These are phyloP conservation scores for Malus sylvestris DNA, from an alignment of 306 rosid species.

Conservation along the genomic window DNA sequence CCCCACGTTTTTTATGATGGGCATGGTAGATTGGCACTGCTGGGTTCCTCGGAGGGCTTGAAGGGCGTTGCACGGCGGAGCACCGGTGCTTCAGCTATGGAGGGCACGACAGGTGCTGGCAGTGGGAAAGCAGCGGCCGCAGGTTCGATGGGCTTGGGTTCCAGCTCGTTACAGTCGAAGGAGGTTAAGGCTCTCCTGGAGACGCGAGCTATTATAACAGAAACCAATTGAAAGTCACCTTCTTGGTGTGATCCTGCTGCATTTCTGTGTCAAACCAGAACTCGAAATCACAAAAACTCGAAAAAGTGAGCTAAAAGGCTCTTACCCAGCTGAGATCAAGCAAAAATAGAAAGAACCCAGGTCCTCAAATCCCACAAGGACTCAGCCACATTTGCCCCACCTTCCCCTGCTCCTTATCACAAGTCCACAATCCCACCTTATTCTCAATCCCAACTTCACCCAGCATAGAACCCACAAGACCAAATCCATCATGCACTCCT, in stretches of 20 bases:
- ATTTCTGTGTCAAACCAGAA: conserved; percentile 41
- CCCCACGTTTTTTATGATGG: too few relatives aligned
- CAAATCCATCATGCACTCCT: conserved; percentile 70
- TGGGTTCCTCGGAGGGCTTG: too few relatives aligned
- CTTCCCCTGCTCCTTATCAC: conserved; percentile 90
- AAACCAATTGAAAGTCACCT: conserved; percentile 37
- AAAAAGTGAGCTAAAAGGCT: conserved; percentile 4
- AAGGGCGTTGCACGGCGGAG: too few relatives aligned
- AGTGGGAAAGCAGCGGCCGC: too few relatives aligned
- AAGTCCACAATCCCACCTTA: conserved; percentile 61
- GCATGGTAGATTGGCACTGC: too few relatives aligned
- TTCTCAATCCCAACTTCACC: conserved; percentile 43
- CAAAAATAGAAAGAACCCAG: conserved; percentile 12
- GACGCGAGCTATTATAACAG: background rate
- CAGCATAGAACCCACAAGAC: conserved; percentile 44
- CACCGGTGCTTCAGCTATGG: too few relatives aligned
- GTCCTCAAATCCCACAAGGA: conserved; percentile 10
- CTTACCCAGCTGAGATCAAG: conserved; percentile 35
- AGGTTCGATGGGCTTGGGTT: too few relatives aligned
- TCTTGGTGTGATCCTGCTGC: conserved; percentile 72
- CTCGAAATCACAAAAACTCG: conserved; percentile 16
- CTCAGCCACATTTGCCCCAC: conserved; percentile 94
- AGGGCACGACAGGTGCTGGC: too few relatives aligned
- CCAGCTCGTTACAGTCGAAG: too few relatives aligned
- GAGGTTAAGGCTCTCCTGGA: too few relatives aligned